phyloP scores from a whole-genome alignment of 345 rosid species.

The Linum trigynum region DNA sequence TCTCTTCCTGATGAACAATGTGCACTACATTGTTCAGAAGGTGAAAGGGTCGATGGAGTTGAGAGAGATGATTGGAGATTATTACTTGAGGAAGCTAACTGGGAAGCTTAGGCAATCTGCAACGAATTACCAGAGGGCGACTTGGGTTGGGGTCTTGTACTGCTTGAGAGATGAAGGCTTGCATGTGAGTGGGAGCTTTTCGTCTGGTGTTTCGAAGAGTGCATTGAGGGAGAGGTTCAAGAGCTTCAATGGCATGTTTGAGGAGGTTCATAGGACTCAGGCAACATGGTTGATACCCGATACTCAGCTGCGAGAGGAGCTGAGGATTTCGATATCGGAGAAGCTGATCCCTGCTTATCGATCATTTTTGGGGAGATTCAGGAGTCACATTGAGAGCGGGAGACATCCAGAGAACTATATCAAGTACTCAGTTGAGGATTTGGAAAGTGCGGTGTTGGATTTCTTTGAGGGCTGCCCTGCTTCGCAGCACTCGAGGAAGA shows the following conservation, averaged over 20 bases:
- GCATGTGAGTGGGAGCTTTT: slow-evolving; percentile 75
- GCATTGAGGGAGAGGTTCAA: slow-evolving; percentile 83
- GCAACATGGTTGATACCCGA: slow-evolving; percentile 78
- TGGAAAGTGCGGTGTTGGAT: slow-evolving; percentile 78
- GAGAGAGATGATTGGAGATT: slow-evolving; percentile 87
- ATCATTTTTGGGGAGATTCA: slow-evolving; percentile 85
- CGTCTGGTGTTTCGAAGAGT: slow-evolving; percentile 74
- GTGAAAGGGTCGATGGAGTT: slow-evolving; percentile 70
- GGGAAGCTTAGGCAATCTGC: slow-evolving; percentile 74
- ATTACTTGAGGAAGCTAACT: slow-evolving; percentile 57
- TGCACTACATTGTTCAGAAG: slow-evolving; percentile 82
- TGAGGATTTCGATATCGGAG: slow-evolving; percentile 75
- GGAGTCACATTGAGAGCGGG: slow-evolving; percentile 84
- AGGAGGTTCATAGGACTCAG: slow-evolving; percentile 80
- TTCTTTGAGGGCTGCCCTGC: slow-evolving; percentile 81
- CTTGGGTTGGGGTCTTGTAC: slow-evolving; percentile 70
- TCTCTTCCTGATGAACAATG: slow-evolving; percentile 87
- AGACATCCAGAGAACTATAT: slow-evolving; percentile 91
- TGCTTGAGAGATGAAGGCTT: slow-evolving; percentile 87
- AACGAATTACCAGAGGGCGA: slow-evolving; percentile 71
- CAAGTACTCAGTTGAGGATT: slow-evolving; percentile 77
- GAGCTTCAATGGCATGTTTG: slow-evolving; percentile 79
- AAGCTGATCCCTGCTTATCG: slow-evolving; percentile 86
- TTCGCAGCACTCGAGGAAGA: slow-evolving; percentile 69
- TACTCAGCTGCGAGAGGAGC: slow-evolving; percentile 80